A percentile compares a stretch with the other conserved stretches of the same genome.
phyloP scores from a whole-genome alignment of 192 early-diverging fungal species.

The Oehlia diaphana region DNA sequence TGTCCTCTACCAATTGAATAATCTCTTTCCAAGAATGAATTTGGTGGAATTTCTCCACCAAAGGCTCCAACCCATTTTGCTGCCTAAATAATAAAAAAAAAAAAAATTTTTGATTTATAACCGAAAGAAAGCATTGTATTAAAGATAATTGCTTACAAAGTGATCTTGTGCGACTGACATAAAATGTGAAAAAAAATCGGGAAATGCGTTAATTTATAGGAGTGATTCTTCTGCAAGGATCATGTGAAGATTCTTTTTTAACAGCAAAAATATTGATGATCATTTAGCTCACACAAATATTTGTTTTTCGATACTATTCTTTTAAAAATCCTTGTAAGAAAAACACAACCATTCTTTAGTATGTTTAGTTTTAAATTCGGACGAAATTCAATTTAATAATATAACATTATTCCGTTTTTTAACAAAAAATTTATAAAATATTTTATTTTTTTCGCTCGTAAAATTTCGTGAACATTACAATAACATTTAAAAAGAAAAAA shows the following conservation, averaged over 20 bases:
- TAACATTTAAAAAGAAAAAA: background rate
- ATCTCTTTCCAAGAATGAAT: background rate
- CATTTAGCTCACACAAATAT: too few relatives aligned
- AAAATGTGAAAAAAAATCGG: too few relatives aligned
- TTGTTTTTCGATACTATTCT: too few relatives aligned
- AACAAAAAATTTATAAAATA: too few relatives aligned
- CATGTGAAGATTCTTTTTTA: background rate
- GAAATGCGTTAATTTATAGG: background rate
- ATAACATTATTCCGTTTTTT: too few relatives aligned
- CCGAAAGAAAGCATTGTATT: background rate
- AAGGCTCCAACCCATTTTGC: background rate
- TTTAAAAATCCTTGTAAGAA: too few relatives aligned
- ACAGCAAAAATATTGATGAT: too few relatives aligned
- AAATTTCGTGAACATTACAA: too few relatives aligned
- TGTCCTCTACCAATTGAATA: background rate
- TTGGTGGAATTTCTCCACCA: background rate
- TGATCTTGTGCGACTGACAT: conserved; percentile 11
- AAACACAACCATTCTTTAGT: too few relatives aligned
- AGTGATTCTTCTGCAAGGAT: background rate
- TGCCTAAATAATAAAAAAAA: background rate
- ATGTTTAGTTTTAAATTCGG: too few relatives aligned
- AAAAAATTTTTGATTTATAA: background rate
- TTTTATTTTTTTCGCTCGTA: too few relatives aligned
- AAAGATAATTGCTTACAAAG: background rate
- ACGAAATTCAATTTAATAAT: too few relatives aligned